A percentile compares a stretch with the other conserved stretches of the same genome.
phyloP scores from a whole-genome alignment of 768 basidiomycete species.

The Boletus reticuloceps region DNA sequence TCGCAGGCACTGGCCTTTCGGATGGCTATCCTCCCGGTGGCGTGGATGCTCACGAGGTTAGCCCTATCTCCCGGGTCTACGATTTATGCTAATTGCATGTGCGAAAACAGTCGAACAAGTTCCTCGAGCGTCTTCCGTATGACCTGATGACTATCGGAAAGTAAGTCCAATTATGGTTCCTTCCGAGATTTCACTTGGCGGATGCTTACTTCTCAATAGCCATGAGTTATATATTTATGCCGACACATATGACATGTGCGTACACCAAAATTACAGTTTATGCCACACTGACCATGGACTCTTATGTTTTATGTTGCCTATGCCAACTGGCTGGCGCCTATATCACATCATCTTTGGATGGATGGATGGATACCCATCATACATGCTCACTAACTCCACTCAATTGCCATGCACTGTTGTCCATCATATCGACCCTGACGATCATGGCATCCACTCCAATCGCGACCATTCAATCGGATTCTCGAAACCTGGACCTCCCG shows the following conservation, averaged over 20 bases:
- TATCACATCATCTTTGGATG: too few relatives aligned
- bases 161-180: conserved; percentile 36
- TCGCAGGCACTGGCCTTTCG: conserved; percentile 69
- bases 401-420: not conserved
- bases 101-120: conserved; percentile 59
- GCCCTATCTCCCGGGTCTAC: conserved; percentile 9
- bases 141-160: conserved; percentile 87
- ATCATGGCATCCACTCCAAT: conserved; percentile 2
- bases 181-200: too few relatives aligned
- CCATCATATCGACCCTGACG: conserved; percentile 2
- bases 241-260: conserved; percentile 63
- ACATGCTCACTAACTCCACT: not conserved
- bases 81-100: not conserved
- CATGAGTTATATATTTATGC: conserved; percentile 82
- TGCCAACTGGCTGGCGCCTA: too few relatives aligned
- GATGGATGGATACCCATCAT: too few relatives aligned
- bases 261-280: not conserved
- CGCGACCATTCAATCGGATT: not conserved
- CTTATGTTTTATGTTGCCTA: too few relatives aligned
- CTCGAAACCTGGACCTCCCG: not conserved
- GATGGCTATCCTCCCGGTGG: conserved; percentile 73
- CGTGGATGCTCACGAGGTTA: conserved; percentile 69
- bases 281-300: conserved; percentile 2
- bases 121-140: conserved; percentile 71
- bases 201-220: conserved; percentile 32